phyloP scores from a whole-genome alignment of 768 basidiomycete genomes.

The Sporobolomyces phaffii region DNA sequence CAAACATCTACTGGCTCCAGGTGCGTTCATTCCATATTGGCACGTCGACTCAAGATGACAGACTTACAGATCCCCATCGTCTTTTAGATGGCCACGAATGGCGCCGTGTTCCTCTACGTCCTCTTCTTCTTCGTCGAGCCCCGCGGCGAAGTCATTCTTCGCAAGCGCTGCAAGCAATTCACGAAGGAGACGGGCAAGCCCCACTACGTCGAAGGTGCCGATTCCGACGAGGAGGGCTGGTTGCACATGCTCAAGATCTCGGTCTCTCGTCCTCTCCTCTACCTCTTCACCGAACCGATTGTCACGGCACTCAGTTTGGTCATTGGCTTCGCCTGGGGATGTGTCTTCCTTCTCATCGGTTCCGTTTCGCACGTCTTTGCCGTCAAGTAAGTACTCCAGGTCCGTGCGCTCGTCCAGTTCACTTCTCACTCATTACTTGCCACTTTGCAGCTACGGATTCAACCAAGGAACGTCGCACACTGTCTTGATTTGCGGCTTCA shows the following conservation, averaged over 20 bases:
- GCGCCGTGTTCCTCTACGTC: conserved; percentile 32
- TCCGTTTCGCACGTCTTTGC: conserved; percentile 31
- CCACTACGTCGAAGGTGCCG: conserved; percentile 33
- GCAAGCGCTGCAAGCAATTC: conserved; percentile 20
- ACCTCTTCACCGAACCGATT: conserved; percentile 37
- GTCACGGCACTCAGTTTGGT: conserved; percentile 20
- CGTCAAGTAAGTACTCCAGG: conserved; percentile 12
- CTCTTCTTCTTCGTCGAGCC: conserved; percentile 28
- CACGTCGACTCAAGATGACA: no score
- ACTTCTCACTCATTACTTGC: neutral
- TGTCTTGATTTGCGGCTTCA: conserved; percentile 39
- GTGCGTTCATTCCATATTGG: no score
- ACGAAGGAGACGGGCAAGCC: conserved; percentile 22
- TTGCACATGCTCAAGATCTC: conserved; percentile 19
- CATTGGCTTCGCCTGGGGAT: neutral
- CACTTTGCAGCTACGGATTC: conserved; percentile 21
- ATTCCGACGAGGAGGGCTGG: conserved; percentile 21
- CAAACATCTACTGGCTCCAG: conserved; percentile 40
- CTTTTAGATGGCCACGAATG: conserved; percentile 25
- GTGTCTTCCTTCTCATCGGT: conserved; percentile 30
- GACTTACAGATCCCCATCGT: no score
- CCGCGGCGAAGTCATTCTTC: conserved; percentile 37
- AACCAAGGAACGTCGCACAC: conserved; percentile 25
- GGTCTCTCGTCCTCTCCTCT: conserved; percentile 15
- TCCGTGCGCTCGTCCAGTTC: neutral